A percentile compares a stretch with the other conserved stretches of the same genome.
phyloP scores from a whole-genome alignment of 2,329 filamentous ascomycete genomes.

The Cladophialophora bantiana region DNA sequence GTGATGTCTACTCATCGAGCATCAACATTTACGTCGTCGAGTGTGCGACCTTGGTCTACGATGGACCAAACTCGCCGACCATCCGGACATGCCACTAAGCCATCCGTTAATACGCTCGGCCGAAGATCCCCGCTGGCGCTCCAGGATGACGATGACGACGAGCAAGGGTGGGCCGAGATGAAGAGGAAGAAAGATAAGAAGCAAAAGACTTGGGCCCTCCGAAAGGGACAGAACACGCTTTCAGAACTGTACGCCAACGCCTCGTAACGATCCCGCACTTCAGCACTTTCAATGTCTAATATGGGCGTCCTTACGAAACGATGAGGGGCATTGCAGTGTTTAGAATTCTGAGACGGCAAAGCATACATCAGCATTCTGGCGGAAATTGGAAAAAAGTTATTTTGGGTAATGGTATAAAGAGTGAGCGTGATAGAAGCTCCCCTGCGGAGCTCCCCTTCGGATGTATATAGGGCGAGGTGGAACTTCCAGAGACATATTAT shows the following conservation, averaged over 20 bases:
- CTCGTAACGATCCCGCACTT: conserved; percentile 17
- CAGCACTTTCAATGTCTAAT: neutral
- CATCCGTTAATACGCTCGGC: conserved; percentile 42
- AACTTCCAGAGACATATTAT: conserved; percentile 18
- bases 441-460: conserved; percentile 7
- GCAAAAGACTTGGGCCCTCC: conserved; percentile 55
- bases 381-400: conserved; percentile 23
- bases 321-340: conserved; percentile 28
- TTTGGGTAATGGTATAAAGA: conserved; percentile 19
- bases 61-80: conserved; percentile 38
- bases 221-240: conserved; percentile 44
- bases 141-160: conserved; percentile 56
- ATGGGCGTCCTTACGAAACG: conserved; percentile 15
- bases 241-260: conserved; percentile 39
- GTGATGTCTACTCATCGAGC: conserved; percentile 36
- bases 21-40: conserved; percentile 46
- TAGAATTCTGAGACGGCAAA: conserved; percentile 6
- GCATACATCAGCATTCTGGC: conserved; percentile 20
- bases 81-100: conserved; percentile 39
- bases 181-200: conserved; percentile 58
- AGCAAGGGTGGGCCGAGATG: conserved; percentile 60
- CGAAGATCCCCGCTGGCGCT: conserved; percentile 38
- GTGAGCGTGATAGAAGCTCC: neutral
- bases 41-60: conserved; percentile 48
- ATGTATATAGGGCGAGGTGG: conserved; percentile 22